Base-by-base conservation (phyloP, 768 basidiomycete genomes). In the Kwoniella pini region DNA sequence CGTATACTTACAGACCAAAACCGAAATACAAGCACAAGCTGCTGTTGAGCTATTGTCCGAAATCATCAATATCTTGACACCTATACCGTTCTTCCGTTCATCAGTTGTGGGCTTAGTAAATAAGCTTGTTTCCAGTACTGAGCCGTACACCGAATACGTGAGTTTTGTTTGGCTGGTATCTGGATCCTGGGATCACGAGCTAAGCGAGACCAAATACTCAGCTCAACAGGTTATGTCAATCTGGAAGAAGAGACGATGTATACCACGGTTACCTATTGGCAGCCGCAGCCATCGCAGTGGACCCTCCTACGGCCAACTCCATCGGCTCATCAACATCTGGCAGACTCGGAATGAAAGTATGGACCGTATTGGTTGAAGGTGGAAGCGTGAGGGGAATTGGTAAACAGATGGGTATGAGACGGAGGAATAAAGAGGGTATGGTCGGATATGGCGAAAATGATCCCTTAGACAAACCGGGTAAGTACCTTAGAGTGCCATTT, bases 381-480 rank as follows among this genome's bases (percentile, higher is more conserved):
- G 73, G 73, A 4, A 68, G 65, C 36, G 55, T 71, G 21, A 75
- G 71, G 48, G 67, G 63, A 3, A 36, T 78, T 27, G 72, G 70
- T 9, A 78, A 78, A 66, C 54, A 74, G 49, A 46, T 78, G 61
- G 64, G 64, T 15, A 76, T 76, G 73, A 50, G 77, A 46, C 49
- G 70, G 31, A 65, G 73, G 38, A 66, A 62, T 21, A 70, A 70
- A 53, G 72, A 74, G 21, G 72, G 72, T 17, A 54, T 57, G 43
- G 60, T 64, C 1, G 66, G 64, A 11, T 75, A 76, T 40, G 70
- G 72, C 10, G 64, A 65, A 22, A 59, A 57, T 12, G 75, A 78
- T 62, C 77, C 77, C 0, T 43, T 76, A 26, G 77, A 78, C 45
- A 68, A 64, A 57, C 77, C 75, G 17, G 77, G 77, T 75, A 44